These are phyloP conservation scores for Hymenoscyphus occultus DNA, from an alignment of 2,329 filamentous ascomycete genomes.

Conservation along the genomic window DNA sequence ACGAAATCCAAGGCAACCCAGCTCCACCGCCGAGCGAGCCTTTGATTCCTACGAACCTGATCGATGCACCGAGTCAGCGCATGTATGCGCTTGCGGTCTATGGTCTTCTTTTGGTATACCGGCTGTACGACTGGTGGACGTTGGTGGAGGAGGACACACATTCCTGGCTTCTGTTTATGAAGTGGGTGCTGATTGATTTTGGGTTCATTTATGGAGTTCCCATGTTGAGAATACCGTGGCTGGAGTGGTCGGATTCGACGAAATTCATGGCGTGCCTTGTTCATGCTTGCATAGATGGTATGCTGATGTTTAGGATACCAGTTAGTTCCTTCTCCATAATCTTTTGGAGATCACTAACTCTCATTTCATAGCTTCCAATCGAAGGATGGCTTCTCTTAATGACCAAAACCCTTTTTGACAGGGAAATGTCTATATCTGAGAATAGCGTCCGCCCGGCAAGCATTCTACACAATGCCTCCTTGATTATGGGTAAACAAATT, in stretches of 20 bases:
- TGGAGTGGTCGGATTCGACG: constrained; percentile 74
- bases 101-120: constrained; percentile 71
- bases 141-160: constrained; percentile 78
- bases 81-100: constrained; percentile 85
- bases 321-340: constrained; percentile 44
- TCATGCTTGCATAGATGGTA: constrained; percentile 72
- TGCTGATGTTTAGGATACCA: constrained; percentile 90
- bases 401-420: constrained; percentile 82
- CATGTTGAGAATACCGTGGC: constrained; percentile 87
- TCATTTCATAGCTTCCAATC: constrained; percentile 60
- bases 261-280: constrained; percentile 65
- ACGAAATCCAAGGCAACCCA: constrained; percentile 17
- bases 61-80: constrained; percentile 89
- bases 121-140: constrained; percentile 80
- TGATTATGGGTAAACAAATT: constrained; percentile 95
- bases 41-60: constrained; percentile 73
- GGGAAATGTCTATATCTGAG: constrained; percentile 91
- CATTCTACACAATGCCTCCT: constrained; percentile 85
- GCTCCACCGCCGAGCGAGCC: constrained; percentile 44
- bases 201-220: constrained; percentile 85
- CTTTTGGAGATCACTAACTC: constrained; percentile 17
- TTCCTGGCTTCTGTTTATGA: constrained; percentile 87
- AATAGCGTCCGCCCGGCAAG: constrained; percentile 82
- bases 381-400: constrained; percentile 69
- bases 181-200: constrained; percentile 88